A percentile compares a stretch with the other conserved stretches of the same genome.
Conservation (phyloP, 1,284 basidiomycete genomes). For the Coniferiporia weirii region DNA sequence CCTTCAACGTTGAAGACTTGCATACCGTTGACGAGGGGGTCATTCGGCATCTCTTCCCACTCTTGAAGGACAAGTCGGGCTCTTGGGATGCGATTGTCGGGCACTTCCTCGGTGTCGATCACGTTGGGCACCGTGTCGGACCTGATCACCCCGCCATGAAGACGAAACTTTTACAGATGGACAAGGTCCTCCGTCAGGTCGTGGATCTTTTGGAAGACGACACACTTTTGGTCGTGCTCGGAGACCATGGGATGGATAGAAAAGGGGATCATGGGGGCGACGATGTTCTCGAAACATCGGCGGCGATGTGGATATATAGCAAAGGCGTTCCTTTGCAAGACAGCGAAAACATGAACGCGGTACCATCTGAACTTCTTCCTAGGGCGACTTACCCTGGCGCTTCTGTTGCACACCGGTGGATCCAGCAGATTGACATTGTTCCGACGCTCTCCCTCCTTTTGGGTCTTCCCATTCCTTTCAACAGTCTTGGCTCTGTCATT, state of each 20-base stretch:
- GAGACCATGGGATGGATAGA: constrained; percentile 97
- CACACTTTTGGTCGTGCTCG: constrained; percentile 86
- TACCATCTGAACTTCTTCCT: constrained; percentile 48
- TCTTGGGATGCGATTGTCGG: constrained; percentile 86
- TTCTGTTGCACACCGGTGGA: constrained; percentile 50
- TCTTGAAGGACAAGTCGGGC: constrained; percentile 49
- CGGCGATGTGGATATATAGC: constrained; percentile 91
- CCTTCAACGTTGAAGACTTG: constrained; percentile 98
- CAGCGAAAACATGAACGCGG: constrained; percentile 23
- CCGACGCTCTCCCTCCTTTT: constrained; percentile 89
- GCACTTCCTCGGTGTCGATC: constrained; percentile 97
- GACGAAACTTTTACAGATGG: constrained; percentile 83
- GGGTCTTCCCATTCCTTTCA: constrained; percentile 92
- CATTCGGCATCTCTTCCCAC: constrained; percentile 75
- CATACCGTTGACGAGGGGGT: constrained; percentile 95
- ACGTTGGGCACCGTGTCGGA: constrained; percentile 92
- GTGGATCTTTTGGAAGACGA: constrained; percentile 71
- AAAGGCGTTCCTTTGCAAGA: constrained; percentile 47
- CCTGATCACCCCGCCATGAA: constrained; percentile 86
- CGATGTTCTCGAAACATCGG: constrained; percentile 77
- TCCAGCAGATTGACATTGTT: constrained; percentile 94
- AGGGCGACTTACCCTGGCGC: constrained; percentile 61
- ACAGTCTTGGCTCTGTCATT: constrained; percentile 88
- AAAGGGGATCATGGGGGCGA: constrained; percentile 97
- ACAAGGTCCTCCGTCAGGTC: constrained; percentile 69